Conservation (phyloP, 306 rosid species). For the Sesbania bispinosa region DNA sequence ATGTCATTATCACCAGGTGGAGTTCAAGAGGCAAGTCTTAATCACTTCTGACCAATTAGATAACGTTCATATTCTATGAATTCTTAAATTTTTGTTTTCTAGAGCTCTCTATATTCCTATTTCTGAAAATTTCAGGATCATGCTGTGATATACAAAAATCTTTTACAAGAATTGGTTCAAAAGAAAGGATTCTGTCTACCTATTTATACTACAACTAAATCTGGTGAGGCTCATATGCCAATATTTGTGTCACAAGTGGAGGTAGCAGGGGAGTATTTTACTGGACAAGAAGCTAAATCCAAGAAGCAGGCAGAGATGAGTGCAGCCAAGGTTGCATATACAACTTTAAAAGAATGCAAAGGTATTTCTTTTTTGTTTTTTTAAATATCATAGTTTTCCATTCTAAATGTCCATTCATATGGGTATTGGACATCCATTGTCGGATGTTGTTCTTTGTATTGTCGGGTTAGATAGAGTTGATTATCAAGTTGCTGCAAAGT, state of each 20-base stretch:
- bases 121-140: conserved; percentile 43
- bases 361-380: conserved; percentile 32
- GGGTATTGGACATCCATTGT: not conserved
- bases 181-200: conserved; percentile 55
- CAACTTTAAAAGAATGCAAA: conserved; percentile 49
- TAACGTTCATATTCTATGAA: not conserved
- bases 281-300: conserved; percentile 57
- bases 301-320: conserved; percentile 78
- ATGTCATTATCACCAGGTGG: conserved; percentile 42
- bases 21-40: conserved; percentile 61
- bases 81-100: not conserved
- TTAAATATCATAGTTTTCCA: not conserved
- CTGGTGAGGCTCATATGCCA: conserved; percentile 62
- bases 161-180: conserved; percentile 74
- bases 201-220: conserved; percentile 39
- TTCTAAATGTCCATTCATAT: not conserved
- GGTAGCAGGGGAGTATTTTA: conserved; percentile 50
- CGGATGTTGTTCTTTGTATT: too few relatives aligned
- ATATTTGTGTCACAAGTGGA: conserved; percentile 64
- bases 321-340: conserved; percentile 81
- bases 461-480: too few relatives aligned
- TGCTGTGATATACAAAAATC: conserved; percentile 62
- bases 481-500: too few relatives aligned
- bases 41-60: conserved; percentile 4
- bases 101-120: not conserved